Evolutionary conservation across 305 asterid genomes (phyloP).

Genomic region (Rubia tinctorum): DNA sequence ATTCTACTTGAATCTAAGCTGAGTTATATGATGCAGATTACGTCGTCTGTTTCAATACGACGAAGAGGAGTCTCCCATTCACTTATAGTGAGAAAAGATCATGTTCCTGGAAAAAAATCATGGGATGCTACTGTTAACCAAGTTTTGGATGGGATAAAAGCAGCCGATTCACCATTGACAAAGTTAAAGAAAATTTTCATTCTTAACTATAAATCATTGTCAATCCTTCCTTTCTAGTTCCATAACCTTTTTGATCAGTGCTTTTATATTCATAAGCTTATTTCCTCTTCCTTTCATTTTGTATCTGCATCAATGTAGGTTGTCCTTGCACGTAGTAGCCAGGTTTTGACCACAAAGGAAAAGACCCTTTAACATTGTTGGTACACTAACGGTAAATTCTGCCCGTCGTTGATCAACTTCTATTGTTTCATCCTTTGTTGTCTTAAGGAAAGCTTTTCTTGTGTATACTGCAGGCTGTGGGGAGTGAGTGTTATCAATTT

Average conservation of each 20-base stretch:
- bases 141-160: slow-evolving; percentile 66
- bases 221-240: neutral
- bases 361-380: slow-evolving; percentile 76
- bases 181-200: slow-evolving; percentile 45
- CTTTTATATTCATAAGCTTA: neutral
- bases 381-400: slow-evolving; percentile 55
- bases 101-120: slow-evolving; percentile 60
- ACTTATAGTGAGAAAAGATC: slow-evolving; percentile 47
- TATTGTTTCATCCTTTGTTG: neutral
- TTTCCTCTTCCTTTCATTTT: neutral
- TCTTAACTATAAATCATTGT: neutral
- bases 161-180: slow-evolving; percentile 48
- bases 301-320: slow-evolving; percentile 41
- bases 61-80: slow-evolving; percentile 36
- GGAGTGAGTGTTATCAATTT: slow-evolving; percentile 79
- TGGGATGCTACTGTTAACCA: slow-evolving; percentile 76
- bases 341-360: slow-evolving; percentile 58
- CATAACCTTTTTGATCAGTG: neutral
- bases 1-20: neutral
- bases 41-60: slow-evolving; percentile 39
- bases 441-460: slow-evolving; percentile 4
- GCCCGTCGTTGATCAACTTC: neutral
- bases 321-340: slow-evolving; percentile 96
- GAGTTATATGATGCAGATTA: slow-evolving; percentile 45
- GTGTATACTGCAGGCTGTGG: slow-evolving; percentile 49